Evolutionary conservation across 2,329 filamentous ascomycete species (phyloP), one percentile per base, ranked within the genome.

Genomic region (Orbilia quercus): DNA sequence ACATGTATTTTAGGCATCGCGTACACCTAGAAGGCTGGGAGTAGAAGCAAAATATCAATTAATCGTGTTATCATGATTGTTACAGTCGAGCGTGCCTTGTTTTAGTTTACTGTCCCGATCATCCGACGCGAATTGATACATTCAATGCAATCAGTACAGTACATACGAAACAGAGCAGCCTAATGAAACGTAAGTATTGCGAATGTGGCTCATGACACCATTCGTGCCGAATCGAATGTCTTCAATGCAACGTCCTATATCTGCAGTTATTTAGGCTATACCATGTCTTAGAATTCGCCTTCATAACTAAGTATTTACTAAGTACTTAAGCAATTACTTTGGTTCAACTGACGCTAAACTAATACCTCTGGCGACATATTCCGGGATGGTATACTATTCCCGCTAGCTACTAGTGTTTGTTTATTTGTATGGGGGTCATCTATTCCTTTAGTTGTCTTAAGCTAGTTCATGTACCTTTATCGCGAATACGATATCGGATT

Each of bases 271-370:
- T 42, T 64, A 44, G 36, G 50, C 50, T 42, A 55, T 65, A 7
- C 60, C 60, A 50, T 65, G 60, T 65, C 60, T 65, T 50, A 65
- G 42, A 65, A 48, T 55, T 55, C 50, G 40, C n/a, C 34, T 44
- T 64, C 16, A 20, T 23, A 18, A 9, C 7, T 34, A 45, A n/a
- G n/a, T n/a, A n/a, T n/a, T n/a, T n/a, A 22, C 25, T 25, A 25
- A 28, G 23, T n/a, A n/a, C 38, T 36, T 7, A 11, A 47, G n/a
- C 18, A 20, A 47, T 16, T 11, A 47, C 5, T 14, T 16, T 47
- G 22, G 16, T 11, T 14, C 5, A n/a, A 42, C 16, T 42, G 12
- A 3, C n/a, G n/a, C 11, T 42, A 42, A 42, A n/a, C 11, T 42
- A 14, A 5, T 42, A 42, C 5, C n/a, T 42, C 12, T 42, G 16